These are phyloP conservation scores for Xylaria flabelliformis DNA, from an alignment of 495 filamentous ascomycete genomes.

Conservation along the genomic window DNA sequence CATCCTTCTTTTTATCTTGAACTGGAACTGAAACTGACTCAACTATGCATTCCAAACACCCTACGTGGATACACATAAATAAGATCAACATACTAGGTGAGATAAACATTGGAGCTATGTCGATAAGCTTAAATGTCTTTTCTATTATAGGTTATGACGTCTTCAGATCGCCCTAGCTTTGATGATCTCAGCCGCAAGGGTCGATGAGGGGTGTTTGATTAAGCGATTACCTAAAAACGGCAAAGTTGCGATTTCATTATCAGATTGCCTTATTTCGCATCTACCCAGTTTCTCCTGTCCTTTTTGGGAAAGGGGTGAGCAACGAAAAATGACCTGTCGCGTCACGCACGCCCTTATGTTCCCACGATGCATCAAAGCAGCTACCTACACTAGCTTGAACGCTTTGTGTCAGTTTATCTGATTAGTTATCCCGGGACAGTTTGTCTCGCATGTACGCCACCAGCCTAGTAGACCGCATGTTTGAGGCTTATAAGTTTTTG, in stretches of 20 bases:
- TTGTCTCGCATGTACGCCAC: conserved; percentile 1
- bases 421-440: conserved; percentile 12
- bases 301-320: background rate
- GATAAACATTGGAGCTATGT: background rate
- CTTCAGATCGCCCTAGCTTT: background rate
- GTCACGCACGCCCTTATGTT: conserved; percentile 13
- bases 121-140: conserved; percentile 17
- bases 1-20: conserved; percentile 3
- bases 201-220: conserved; percentile 14
- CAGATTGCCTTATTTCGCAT: conserved; percentile 6
- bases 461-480: background rate
- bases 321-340: conserved; percentile 15
- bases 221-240: conserved; percentile 17
- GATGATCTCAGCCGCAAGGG: conserved; percentile 19
- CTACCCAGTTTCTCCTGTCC: background rate
- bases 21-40: background rate
- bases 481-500: background rate
- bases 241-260: conserved; percentile 3
- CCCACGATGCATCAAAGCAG: conserved; percentile 15
- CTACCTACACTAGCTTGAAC: background rate
- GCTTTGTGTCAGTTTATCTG: background rate
- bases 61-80: background rate
- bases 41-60: background rate
- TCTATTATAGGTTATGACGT: conserved; percentile 13
- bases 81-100: conserved; percentile 5